Evolutionary conservation across 75 land plant species (phyloP).

Genomic region (Azolla pinnata): DNA sequence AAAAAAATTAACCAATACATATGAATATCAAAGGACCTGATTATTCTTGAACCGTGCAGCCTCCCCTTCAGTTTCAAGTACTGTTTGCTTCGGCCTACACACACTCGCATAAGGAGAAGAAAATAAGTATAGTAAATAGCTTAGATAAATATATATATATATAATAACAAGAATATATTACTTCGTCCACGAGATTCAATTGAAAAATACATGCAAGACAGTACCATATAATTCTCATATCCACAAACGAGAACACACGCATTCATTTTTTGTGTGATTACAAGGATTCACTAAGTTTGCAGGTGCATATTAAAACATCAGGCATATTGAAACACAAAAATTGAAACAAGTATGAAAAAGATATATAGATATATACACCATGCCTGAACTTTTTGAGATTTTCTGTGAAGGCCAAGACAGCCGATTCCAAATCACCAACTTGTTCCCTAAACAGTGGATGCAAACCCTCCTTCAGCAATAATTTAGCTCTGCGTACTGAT

Average conservation of each 20-base stretch:
- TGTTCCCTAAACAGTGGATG: conserved; percentile 68
- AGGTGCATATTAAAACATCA: too few species aligned
- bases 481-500: conserved; percentile 65
- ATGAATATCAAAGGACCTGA: conserved; percentile 23
- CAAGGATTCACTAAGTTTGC: too few species aligned
- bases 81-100: conserved; percentile 81
- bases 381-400: conserved; percentile 73
- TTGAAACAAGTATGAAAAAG: too few species aligned
- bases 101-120: not conserved
- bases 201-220: too few species aligned
- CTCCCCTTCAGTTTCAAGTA: conserved; percentile 90
- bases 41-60: conserved; percentile 59
- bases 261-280: too few species aligned
- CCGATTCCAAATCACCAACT: conserved; percentile 48
- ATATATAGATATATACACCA: not conserved
- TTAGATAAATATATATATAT: too few species aligned
- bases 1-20: conserved; percentile 4
- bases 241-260: too few species aligned
- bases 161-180: too few species aligned
- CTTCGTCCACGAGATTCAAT: too few species aligned
- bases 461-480: conserved; percentile 64
- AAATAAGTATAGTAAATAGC: conserved; percentile 6
- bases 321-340: conserved; percentile 4
- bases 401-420: conserved; percentile 77
- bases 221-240: too few species aligned